Evolutionary conservation across 345 rosid species (phyloP), one percentile per base, ranked within the genome.

Genomic region (Anastatica hierochuntica): DNA sequence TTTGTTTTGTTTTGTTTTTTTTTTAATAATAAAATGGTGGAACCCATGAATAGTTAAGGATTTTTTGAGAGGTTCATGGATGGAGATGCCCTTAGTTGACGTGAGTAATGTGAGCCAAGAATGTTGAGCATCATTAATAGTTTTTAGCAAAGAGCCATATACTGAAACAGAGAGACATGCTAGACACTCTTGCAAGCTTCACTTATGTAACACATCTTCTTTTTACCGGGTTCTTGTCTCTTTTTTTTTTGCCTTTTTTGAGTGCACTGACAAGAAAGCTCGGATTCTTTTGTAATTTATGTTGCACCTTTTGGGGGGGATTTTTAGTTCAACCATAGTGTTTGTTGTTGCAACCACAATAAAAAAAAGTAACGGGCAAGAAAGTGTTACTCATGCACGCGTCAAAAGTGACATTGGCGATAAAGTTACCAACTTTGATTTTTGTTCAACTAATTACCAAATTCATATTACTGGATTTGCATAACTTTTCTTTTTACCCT

Each of bases 331-430:
- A 65, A 52, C 69, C 40, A 64, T 41, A 42, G 41, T 7, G 46
- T 36, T 24, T 57, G 58, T 65, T 56, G 53, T 24, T 65, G 58
- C 46, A 57, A 36, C 69, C 46, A 64, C 52, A 42, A 49, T 12
- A 42, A 49, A 44, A 42, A 49, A 44, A 48, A 40, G 69, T 64
- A 64, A 56, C 56, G n/a, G 30, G 57, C 57, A 56, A 41, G 45
- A 64, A 64, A 64, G 51, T 13, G 52, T 64, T 10, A 42, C 40
- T 64, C 69, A 49, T 49, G 69, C 69, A 49, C 42, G 69, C 23
- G 17, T 42, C 46, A 41, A 56, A 56, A 42, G 69, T 64, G 69
- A 55, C 43, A 38, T 39, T 39, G 49, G 7, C 43, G 65, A 56
- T 34, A 54, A 58, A 64, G 14, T 63, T 10, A 47, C 43, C 15